Conservation (phyloP, 2,329 filamentous ascomycete species). For the Polychaeton citri region DNA sequence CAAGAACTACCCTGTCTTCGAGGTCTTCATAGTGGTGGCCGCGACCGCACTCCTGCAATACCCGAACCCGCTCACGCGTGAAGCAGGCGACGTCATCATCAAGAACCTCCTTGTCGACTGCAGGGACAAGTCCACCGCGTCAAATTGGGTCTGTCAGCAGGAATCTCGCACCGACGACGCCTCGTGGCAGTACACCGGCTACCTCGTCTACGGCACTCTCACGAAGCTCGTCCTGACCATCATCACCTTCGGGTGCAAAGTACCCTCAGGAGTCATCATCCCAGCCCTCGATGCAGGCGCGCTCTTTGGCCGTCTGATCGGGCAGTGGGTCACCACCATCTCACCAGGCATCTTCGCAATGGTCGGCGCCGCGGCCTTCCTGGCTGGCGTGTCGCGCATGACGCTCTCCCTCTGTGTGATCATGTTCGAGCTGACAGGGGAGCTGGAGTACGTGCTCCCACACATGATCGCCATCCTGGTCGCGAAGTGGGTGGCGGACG, state of each 20-base stretch:
- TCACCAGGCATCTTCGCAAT: slow-evolving; percentile 49
- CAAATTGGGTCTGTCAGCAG: slow-evolving; percentile 39
- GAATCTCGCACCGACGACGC: slow-evolving; percentile 26
- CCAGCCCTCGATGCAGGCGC: slow-evolving; percentile 45
- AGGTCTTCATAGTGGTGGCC: slow-evolving; percentile 41
- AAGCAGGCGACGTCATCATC: slow-evolving; percentile 43
- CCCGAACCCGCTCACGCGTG: slow-evolving; percentile 41
- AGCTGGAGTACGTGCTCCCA: slow-evolving; percentile 43
- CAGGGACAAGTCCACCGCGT: slow-evolving; percentile 18
- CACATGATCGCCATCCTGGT: slow-evolving; percentile 48
- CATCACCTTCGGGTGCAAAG: slow-evolving; percentile 47
- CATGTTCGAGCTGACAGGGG: slow-evolving; percentile 49
- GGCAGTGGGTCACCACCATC: slow-evolving; percentile 30
- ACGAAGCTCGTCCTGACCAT: slow-evolving; percentile 44
- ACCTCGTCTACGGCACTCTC: slow-evolving; percentile 39
- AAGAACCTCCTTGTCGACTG: slow-evolving; percentile 46
- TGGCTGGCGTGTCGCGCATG: slow-evolving; percentile 46
- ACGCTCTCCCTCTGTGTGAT: slow-evolving; percentile 46
- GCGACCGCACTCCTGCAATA: slow-evolving; percentile 42
- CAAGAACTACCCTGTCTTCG: slow-evolving; percentile 42
- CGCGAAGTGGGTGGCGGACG: slow-evolving; percentile 46
- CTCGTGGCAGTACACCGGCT: slow-evolving; percentile 35
- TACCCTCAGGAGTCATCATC: slow-evolving; percentile 48
- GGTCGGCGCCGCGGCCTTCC: slow-evolving; percentile 45
- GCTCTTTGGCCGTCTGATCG: slow-evolving; percentile 43